Conservation (phyloP, 2,329 filamentous ascomycete genomes). For the Diaporthe australafricana region DNA sequence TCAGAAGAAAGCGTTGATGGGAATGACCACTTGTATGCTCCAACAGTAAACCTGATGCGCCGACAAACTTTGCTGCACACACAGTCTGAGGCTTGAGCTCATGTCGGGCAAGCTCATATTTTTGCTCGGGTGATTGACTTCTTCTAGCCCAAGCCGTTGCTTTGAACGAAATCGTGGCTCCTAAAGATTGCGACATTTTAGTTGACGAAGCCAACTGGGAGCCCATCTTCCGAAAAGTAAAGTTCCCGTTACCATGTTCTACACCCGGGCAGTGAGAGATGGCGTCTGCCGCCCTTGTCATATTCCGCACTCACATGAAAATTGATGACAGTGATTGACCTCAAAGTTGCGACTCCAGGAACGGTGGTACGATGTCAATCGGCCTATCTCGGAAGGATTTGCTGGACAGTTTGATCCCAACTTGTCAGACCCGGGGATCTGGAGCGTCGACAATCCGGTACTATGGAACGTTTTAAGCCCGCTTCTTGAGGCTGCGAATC, state of each 20-base stretch:
- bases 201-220: neutral
- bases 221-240: slow-evolving; percentile 3
- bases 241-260: neutral
- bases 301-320: fast-evolving
- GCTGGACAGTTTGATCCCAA: neutral
- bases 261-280: neutral
- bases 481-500: neutral
- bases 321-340: neutral
- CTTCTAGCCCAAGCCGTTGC: neutral
- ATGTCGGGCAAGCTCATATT: neutral
- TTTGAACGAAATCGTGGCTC: neutral
- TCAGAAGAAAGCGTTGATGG: neutral
- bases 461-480: neutral
- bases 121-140: neutral
- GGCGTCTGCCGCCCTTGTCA: too few species aligned
- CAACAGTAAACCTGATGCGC: too few species aligned
- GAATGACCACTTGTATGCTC: neutral
- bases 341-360: neutral
- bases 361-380: neutral
- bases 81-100: neutral
- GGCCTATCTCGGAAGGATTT: neutral
- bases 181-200: neutral
- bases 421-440: neutral
- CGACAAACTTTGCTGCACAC: neutral
- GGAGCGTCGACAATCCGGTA: neutral